Evolutionary conservation across 116 monocot genomes (phyloP).

Genomic region (Cymodocea nodosa): DNA sequence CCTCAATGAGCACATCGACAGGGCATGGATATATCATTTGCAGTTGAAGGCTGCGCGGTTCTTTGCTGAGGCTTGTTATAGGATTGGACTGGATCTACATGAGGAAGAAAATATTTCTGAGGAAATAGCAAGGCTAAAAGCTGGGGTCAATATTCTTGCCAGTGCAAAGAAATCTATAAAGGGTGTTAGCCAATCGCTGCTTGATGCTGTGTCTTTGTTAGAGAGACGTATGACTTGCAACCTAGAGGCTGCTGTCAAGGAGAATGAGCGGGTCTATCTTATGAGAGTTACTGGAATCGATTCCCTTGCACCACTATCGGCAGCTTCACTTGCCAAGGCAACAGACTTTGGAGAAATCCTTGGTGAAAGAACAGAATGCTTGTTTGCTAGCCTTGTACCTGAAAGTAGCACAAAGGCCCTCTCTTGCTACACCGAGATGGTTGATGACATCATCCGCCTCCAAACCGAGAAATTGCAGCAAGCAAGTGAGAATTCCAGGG

Average conservation of each 20-base stretch:
- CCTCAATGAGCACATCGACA: constrained; percentile 76
- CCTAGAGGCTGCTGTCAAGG: constrained; percentile 80
- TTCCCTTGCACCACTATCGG: constrained; percentile 44
- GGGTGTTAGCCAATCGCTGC: constrained; percentile 65
- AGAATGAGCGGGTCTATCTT: constrained; percentile 95
- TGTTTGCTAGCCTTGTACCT: constrained; percentile 67
- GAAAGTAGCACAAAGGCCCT: constrained; percentile 78
- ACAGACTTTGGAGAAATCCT: constrained; percentile 47
- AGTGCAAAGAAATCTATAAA: constrained; percentile 70
- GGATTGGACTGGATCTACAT: constrained; percentile 59
- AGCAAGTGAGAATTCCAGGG: constrained; percentile 85
- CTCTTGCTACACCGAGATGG: constrained; percentile 94
- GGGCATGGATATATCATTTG: constrained; percentile 69
- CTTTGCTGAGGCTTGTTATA: constrained; percentile 85
- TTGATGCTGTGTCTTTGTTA: constrained; percentile 61
- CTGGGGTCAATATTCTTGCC: constrained; percentile 45
- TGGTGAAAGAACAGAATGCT: constrained; percentile 66
- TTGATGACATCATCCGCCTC: constrained; percentile 71
- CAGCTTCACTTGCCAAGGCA: constrained; percentile 77
- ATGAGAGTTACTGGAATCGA: constrained; percentile 58
- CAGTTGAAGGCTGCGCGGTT: constrained; percentile 81
- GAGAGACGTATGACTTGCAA: constrained; percentile 60
- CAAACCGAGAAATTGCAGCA: constrained; percentile 93
- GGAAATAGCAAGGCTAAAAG: constrained; percentile 76
- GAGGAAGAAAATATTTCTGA: constrained; percentile 68